Evolutionary conservation across 108 stramenopile species (phyloP).

Genomic region (Thalassiosira profunda): DNA sequence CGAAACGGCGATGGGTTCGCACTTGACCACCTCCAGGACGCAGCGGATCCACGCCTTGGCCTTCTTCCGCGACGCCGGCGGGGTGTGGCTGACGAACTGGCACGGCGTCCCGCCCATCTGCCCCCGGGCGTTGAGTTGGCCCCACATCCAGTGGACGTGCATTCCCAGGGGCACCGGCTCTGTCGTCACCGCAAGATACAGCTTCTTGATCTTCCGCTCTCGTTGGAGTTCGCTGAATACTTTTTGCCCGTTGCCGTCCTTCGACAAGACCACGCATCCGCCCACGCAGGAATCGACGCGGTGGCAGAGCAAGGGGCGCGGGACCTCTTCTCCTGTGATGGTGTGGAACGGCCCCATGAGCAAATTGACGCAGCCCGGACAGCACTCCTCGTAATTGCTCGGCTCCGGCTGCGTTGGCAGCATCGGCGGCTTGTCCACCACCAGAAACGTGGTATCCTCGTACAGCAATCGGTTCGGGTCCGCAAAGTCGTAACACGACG

Average conservation of each 20-base stretch:
- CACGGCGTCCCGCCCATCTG: conserved; percentile 83
- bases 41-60: conserved; percentile 88
- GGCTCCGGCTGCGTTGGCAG: conserved; percentile 91
- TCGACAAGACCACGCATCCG: conserved; percentile 89
- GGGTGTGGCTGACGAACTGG: conserved; percentile 75
- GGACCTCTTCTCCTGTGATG: conserved; percentile 62
- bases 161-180: conserved; percentile 85
- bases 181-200: conserved; percentile 84
- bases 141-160: conserved; percentile 95
- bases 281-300: conserved; percentile 89
- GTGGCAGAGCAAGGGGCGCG: conserved; percentile 82
- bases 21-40: conserved; percentile 84
- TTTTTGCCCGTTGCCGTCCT: conserved; percentile 86
- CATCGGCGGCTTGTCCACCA: conserved; percentile 94
- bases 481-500: conserved; percentile 74
- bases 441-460: conserved; percentile 90
- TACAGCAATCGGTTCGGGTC: conserved; percentile 58
- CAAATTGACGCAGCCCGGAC: conserved; percentile 82
- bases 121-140: conserved; percentile 59
- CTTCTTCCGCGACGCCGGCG: conserved; percentile 75
- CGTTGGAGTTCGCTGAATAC: conserved; percentile 83
- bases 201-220: conserved; percentile 84
- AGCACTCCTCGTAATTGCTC: conserved; percentile 86
- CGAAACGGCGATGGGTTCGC: conserved; percentile 73
- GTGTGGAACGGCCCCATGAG: conserved; percentile 80